These are phyloP conservation scores for Symbiodinium natans DNA, from an alignment of 73 alveolate genomes.

Conservation along the genomic window DNA sequence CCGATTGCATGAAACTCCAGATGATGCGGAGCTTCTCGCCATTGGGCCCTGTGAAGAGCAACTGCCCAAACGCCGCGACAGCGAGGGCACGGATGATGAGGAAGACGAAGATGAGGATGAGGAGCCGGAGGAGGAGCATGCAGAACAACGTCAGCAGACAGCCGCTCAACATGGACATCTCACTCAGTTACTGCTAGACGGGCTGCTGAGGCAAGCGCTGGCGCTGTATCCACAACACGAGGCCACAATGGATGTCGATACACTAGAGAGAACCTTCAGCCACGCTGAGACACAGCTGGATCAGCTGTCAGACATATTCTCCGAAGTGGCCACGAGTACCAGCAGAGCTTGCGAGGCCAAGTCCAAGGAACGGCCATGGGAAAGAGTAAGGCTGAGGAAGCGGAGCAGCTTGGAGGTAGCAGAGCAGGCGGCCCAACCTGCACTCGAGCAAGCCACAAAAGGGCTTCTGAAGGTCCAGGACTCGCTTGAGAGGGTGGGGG, in stretches of 20 bases:
- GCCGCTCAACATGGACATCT: background rate
- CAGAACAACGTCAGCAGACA: background rate
- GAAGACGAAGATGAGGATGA: conserved; percentile 24
- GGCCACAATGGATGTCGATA: background rate
- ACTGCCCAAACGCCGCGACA: background rate
- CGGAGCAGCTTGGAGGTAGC: conserved; percentile 34
- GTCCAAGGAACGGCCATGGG: background rate
- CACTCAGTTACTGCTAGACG: background rate
- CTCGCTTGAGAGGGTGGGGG: background rate
- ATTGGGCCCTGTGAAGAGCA: conserved; percentile 19
- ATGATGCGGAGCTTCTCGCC: background rate
- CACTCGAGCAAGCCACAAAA: conserved; percentile 57
- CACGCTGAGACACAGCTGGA: background rate
- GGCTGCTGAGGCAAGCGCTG: background rate
- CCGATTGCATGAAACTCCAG: background rate
- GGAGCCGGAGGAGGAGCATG: background rate
- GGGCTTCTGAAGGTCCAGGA: conserved; percentile 33
- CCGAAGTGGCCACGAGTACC: background rate
- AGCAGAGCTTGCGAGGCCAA: background rate
- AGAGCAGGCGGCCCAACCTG: conserved; percentile 90
- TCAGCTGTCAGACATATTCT: background rate
- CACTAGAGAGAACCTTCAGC: background rate
- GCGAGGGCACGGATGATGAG: background rate
- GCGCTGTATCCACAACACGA: background rate
- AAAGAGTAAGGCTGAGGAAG: background rate